Evolutionary conservation across 1,284 basidiomycete genomes (phyloP).

Genomic region (Moesziomyces antarcticus): DNA sequence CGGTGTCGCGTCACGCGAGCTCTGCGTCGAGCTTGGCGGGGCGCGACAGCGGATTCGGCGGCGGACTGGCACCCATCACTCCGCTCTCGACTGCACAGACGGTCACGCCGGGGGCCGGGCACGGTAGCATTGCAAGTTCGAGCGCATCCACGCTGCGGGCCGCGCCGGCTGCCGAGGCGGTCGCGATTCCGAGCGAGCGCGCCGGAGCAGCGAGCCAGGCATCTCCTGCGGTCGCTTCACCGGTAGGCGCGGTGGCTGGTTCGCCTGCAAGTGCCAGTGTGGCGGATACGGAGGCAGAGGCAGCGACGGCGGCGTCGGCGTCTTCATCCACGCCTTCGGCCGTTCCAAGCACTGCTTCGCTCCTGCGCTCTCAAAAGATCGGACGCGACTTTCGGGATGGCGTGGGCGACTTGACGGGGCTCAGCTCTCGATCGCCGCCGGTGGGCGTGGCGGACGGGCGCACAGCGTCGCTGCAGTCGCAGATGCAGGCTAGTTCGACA

Average conservation of each 20-base stretch:
- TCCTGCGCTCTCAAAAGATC: constrained; percentile 35
- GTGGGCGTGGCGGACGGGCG: constrained; percentile 23
- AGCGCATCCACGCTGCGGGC: constrained; percentile 31
- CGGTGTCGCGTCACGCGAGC: constrained; percentile 31
- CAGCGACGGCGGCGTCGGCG: constrained; percentile 22
- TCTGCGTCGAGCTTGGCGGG: constrained; percentile 20
- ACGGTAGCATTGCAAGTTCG: constrained; percentile 37
- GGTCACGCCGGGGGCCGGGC: constrained; percentile 5
- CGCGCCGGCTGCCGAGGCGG: constrained; percentile 1
- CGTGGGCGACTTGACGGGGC: constrained; percentile 44
- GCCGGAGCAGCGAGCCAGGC: not conserved
- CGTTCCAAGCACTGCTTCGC: constrained; percentile 19
- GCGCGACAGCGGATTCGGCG: constrained; percentile 27
- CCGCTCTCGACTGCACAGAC: constrained; percentile 6
- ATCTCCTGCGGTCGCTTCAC: constrained; percentile 1
- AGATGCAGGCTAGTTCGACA: constrained; percentile 22
- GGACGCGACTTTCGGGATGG: constrained; percentile 47
- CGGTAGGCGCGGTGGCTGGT: constrained; percentile 6
- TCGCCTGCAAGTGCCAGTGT: constrained; percentile 8
- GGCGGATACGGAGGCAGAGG: constrained; percentile 19
- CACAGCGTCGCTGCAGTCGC: constrained; percentile 16
- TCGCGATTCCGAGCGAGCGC: not conserved
- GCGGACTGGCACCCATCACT: constrained; percentile 30
- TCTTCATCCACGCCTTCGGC: constrained; percentile 22
- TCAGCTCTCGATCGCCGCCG: constrained; percentile 48